These are phyloP conservation scores for Vanilla planifolia DNA, from an alignment of 106 monocot species.

Conservation along the genomic window DNA sequence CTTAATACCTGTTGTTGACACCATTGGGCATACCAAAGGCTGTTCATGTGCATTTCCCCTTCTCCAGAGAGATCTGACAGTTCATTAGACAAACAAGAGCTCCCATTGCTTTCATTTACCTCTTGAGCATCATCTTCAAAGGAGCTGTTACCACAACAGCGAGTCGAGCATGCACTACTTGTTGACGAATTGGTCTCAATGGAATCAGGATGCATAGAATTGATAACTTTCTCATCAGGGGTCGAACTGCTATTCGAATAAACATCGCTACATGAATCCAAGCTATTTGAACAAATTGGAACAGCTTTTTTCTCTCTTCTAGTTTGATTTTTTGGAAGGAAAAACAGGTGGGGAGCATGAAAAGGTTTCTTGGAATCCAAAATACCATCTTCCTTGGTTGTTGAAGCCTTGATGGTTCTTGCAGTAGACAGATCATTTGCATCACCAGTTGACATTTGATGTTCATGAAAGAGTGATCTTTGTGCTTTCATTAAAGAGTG, in stretches of 20 bases:
- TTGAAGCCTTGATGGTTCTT: slow-evolving; percentile 7
- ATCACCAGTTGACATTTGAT: too few species aligned
- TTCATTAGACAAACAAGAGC: slow-evolving; percentile 2
- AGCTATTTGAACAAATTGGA: background rate
- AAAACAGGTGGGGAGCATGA: slow-evolving; percentile 17
- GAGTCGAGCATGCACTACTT: background rate
- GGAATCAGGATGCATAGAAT: background rate
- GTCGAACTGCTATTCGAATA: background rate
- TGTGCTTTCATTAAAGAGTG: slow-evolving; percentile 14
- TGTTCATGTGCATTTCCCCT: slow-evolving; percentile 23
- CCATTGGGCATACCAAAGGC: slow-evolving; percentile 42
- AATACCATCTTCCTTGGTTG: slow-evolving; percentile 5
- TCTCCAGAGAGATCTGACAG: slow-evolving; percentile 46
- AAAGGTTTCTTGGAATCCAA: slow-evolving; percentile 12
- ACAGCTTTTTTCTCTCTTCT: background rate
- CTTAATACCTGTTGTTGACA: slow-evolving; percentile 20
- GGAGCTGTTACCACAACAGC: slow-evolving; percentile 4
- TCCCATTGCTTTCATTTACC: slow-evolving; percentile 9
- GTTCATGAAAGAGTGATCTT: slow-evolving; percentile 12
- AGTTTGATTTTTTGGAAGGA: slow-evolving; percentile 9
- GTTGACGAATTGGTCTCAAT: slow-evolving; percentile 13
- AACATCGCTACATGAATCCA: background rate
- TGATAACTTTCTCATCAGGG: slow-evolving; percentile 4
- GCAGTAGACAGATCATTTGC: too few species aligned
- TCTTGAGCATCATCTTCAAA: too few species aligned